Percentiles rank a stretch among this genome's conserved stretches.
Conservation (phyloP, 2,329 filamentous ascomycete species). For the Plenodomus tracheiphilus region DNA sequence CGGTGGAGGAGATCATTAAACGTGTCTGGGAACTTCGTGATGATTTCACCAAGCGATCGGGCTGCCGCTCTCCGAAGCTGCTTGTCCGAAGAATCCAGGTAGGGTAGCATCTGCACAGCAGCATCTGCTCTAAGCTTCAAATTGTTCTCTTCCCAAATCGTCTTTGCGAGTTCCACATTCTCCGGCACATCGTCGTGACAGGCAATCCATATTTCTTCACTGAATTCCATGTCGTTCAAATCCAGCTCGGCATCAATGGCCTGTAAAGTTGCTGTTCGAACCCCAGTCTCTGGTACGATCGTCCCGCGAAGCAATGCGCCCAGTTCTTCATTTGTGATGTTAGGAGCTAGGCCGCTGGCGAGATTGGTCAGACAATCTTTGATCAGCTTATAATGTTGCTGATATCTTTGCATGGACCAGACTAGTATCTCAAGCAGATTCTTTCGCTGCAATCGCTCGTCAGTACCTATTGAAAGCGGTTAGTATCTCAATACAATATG, state of each 20-base stretch:
- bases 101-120: slow-evolving; percentile 71
- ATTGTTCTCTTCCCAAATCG: slow-evolving; percentile 94
- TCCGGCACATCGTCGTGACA: slow-evolving; percentile 90
- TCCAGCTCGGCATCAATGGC: slow-evolving; percentile 91
- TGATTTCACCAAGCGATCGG: slow-evolving; percentile 75
- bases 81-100: slow-evolving; percentile 76
- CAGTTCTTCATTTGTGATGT: slow-evolving; percentile 74
- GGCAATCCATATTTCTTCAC: slow-evolving; percentile 89
- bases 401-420: slow-evolving; percentile 82
- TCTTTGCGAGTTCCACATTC: slow-evolving; percentile 77
- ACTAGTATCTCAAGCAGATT: slow-evolving; percentile 74
- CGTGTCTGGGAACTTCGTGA: slow-evolving; percentile 62
- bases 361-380: slow-evolving; percentile 91
- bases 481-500: too few relatives aligned
- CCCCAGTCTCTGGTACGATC: slow-evolving; percentile 77
- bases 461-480: slow-evolving; percentile 61
- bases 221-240: slow-evolving; percentile 82
- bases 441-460: slow-evolving; percentile 74
- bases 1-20: slow-evolving; percentile 65
- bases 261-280: slow-evolving; percentile 83
- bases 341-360: slow-evolving; percentile 80
- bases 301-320: slow-evolving; percentile 73
- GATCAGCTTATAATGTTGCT: slow-evolving; percentile 91
- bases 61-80: slow-evolving; percentile 85
- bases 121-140: slow-evolving; percentile 70